Conservation (phyloP, 2,329 filamentous ascomycete genomes). For the Gnomoniopsis smithogilvyi region DNA sequence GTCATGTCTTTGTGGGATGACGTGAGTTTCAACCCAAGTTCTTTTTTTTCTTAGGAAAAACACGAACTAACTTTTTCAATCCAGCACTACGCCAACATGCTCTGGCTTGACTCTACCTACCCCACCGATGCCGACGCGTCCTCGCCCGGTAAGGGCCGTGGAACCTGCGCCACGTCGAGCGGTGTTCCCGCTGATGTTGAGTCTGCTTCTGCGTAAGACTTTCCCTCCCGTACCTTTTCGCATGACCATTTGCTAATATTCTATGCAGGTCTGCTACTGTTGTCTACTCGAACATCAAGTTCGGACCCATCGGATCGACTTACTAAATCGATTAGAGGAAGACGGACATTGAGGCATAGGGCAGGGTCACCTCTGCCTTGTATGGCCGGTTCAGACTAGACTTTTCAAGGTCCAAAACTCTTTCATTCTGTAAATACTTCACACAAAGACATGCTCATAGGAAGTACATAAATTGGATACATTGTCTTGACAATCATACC, state of each 20-base stretch:
- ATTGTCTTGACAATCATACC: too few relatives aligned
- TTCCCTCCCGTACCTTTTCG: slow-evolving; percentile 26
- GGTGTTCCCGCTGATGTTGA: slow-evolving; percentile 38
- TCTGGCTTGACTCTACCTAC: slow-evolving; percentile 60
- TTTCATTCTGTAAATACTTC: too few relatives aligned
- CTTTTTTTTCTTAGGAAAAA: background rate
- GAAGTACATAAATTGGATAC: too few relatives aligned
- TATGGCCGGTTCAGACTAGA: too few relatives aligned
- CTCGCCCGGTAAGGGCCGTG: slow-evolving; percentile 39
- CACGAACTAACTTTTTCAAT: background rate
- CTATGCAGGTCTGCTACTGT: slow-evolving; percentile 25
- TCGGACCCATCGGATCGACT: slow-evolving; percentile 21
- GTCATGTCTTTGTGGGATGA: slow-evolving; percentile 62
- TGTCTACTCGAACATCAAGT: slow-evolving; percentile 23
- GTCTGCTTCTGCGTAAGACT: slow-evolving; percentile 21
- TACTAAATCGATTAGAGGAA: background rate
- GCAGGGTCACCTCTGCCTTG: too few relatives aligned
- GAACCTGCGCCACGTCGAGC: slow-evolving; percentile 36
- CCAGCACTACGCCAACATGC: slow-evolving; percentile 56
- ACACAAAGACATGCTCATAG: too few relatives aligned
- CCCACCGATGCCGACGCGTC: slow-evolving; percentile 36
- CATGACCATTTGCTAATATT: slow-evolving; percentile 33
- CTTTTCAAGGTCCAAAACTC: too few relatives aligned
- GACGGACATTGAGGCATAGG: too few relatives aligned
- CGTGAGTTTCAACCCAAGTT: slow-evolving; percentile 18